Base-by-base conservation (phyloP, 2,329 filamentous ascomycete species). In the Cucurbitaria berberidis region DNA sequence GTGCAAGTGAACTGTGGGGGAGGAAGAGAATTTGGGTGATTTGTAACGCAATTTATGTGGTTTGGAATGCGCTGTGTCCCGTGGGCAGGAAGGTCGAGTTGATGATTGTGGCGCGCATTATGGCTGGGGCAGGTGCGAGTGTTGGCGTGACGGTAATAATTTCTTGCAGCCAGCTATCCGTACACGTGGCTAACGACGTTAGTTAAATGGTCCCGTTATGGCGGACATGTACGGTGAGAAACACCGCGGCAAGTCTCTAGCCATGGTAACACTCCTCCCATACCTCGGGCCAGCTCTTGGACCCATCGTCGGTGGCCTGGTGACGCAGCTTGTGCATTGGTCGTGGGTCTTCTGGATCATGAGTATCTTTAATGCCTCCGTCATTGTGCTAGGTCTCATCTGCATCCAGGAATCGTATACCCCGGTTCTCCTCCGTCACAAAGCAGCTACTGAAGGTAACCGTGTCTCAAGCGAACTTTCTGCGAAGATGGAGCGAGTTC, bases 401-500 rank as follows among this genome's bases (percentile, higher is more conserved):
- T 60, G 74, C 51, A 60, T 78, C 54, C 66, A 66, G 11, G 80
- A 82, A 60, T 79, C 78, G 0, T 80, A 81, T 59, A 74, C 73
- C 1, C 77, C 77, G 0, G 62, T 73, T 3, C 69, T 84, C 3
- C 66, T 83, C 6, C 68, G 75, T 29, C 64, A 72, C 10, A 80
- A 78, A 59, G 74, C 79, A 1, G 57, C 93, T 87, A 32, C n/a
- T 3, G 39, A 53, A 21, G 24, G 13, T 2, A 34, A 34, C 16
- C 30, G 22, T 10, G 19, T 21, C 15, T 11, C 26, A 9, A 43
- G 2, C 2, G 15, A 22, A 35, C 39, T 15, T n/a, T 24, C 39
- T 8, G 81, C 93, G 89, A 89, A 48, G 35, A 36, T 34, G 22
- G 19, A 60, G 76, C 8, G 46, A 62, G 0, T 63, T 60, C 21